Evolutionary conservation across 345 rosid species (phyloP).

Genomic region (Ceriops tagal): DNA sequence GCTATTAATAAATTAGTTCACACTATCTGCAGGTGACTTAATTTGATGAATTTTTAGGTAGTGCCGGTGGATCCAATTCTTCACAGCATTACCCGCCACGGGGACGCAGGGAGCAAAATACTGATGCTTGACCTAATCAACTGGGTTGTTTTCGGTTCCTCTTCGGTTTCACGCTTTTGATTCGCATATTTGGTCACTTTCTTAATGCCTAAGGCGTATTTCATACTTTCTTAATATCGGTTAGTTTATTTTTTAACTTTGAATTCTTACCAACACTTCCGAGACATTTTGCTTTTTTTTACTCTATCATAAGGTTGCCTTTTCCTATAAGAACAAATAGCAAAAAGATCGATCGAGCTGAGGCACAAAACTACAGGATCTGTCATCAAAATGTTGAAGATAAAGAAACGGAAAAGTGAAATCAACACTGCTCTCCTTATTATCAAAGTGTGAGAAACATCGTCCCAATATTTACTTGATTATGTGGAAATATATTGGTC

Average conservation of each 20-base stretch:
- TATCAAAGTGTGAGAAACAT: too few species aligned
- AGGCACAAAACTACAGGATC: constrained; percentile 1
- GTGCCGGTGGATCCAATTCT: constrained; percentile 37
- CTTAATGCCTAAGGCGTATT: not conserved
- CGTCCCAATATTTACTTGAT: too few species aligned
- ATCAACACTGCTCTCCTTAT: too few species aligned
- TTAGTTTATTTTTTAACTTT: too few species aligned
- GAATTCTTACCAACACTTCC: too few species aligned
- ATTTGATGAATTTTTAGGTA: constrained; percentile 29
- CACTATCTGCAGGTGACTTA: not conserved
- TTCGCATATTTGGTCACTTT: not conserved
- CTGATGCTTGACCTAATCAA: constrained; percentile 5
- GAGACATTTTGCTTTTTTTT: too few species aligned
- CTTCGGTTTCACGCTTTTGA: too few species aligned
- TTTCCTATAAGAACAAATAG: not conserved
- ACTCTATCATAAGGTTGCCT: too few species aligned
- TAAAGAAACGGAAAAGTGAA: too few species aligned
- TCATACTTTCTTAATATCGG: too few species aligned
- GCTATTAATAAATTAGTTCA: not conserved
- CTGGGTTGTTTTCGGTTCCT: not conserved
- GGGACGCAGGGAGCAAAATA: not conserved
- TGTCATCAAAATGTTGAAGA: not conserved
- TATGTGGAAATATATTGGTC: too few species aligned
- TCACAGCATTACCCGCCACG: constrained; percentile 23
- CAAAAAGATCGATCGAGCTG: not conserved